These are phyloP conservation scores for Hylodesmum podocarpum DNA, from an alignment of 306 rosid genomes.

Conservation along the genomic window DNA sequence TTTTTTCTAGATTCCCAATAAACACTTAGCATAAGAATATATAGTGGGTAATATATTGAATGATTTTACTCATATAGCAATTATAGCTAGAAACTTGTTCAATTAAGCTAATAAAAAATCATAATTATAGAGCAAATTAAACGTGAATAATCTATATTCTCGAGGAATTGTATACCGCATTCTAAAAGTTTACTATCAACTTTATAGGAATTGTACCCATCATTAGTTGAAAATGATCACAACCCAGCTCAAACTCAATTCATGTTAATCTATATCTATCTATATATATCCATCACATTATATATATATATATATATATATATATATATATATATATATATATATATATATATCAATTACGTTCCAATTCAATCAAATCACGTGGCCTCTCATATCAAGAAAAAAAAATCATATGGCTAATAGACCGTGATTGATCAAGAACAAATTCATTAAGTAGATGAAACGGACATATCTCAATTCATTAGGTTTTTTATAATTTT, in stretches of 20 bases:
- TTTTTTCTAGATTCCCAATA: constrained; percentile 48
- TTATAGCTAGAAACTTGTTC: not conserved
- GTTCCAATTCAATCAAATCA: constrained; percentile 14
- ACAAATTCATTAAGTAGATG: constrained; percentile 27
- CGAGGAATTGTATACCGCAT: constrained; percentile 9
- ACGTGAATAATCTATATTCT: not conserved
- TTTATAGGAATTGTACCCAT: not conserved
- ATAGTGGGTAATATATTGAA: constrained; percentile 12
- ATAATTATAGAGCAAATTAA: not conserved
- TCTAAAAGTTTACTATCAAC: not conserved
- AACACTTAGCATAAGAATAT: constrained; percentile 37
- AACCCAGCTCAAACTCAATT: constrained; percentile 10
- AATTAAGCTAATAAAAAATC: not conserved
- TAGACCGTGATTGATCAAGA: constrained; percentile 23
- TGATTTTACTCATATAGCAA: not conserved
- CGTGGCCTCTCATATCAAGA: too few relatives aligned
- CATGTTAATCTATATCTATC: not conserved
- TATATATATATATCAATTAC: not conserved
- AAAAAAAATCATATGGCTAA: too few relatives aligned
- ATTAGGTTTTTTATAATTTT: not conserved
- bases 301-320: too few relatives aligned
- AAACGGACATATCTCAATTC: not conserved
- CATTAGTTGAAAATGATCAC: constrained; percentile 9
- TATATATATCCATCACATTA: not conserved
- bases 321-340: too few relatives aligned